Evolutionary conservation across 2,329 filamentous ascomycete genomes (phyloP), one percentile per base, ranked within the genome.

Genomic region (Scedosporium minutisporum): DNA sequence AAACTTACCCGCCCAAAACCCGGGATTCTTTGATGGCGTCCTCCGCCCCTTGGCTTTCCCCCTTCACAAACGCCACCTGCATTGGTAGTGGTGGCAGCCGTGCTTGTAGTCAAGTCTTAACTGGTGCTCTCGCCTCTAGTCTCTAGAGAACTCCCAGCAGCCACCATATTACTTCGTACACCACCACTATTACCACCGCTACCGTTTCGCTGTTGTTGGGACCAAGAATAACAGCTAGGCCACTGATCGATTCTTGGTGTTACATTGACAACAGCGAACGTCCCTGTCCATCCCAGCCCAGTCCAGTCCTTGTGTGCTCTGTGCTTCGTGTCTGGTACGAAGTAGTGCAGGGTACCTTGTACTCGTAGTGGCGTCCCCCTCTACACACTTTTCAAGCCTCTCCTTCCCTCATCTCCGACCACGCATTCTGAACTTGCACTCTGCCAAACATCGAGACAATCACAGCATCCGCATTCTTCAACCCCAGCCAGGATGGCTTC

Each of bases 401-500:
- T 62, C 57, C 60, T 48, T 65, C 64, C 57, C 60, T 67, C 21
- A 60, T 57, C 61, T 64, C 63, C 66, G 63, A 64, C 64, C 67
- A 66, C 64, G 69, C 62, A 61, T 65, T 64, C 16, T 55, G 18
- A 55, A 46, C 38, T 64, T 65, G 64, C 61, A 58, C 63, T 63
- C 63, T 62, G 55, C 62, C 46, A 64, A 58, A 60, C 61, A 60
- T 65, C 64, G 64, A 64, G 63, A 61, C 63, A 46, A 59, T 65
- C 63, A 65, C 64, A 66, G 41, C 63, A 67, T 66, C 62, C 25
- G 58, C 46, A 41, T 61, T 51, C 48, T 23, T 57, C 18, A 48
- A 25, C 48, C 10, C n/a, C 3, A 58, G 61, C 25, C 64, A 74
- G 64, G 66, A 79, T 80, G 80, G 78, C 79, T 68, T 73, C 77